Evolutionary conservation across 345 rosid genomes (phyloP).

Genomic region (Microcos paniculata): DNA sequence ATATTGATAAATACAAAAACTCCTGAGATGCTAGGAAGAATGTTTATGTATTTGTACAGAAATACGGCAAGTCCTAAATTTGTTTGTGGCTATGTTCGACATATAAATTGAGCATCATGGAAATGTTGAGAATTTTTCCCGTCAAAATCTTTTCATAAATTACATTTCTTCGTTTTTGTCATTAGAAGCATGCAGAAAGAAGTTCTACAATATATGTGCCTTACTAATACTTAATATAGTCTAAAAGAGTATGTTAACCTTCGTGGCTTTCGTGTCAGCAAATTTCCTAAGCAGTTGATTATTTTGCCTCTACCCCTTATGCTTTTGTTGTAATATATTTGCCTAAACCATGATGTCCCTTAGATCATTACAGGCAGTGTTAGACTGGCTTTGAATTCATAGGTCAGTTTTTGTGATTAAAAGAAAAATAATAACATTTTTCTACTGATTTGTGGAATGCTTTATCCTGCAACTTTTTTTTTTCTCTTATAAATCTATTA

Average conservation of each 20-base stretch:
- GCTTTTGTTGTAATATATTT: background rate
- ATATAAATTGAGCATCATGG: slow-evolving; percentile 23
- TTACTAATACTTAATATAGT: background rate
- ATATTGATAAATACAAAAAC: slow-evolving; percentile 64
- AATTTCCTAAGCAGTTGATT: background rate
- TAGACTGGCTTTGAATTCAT: background rate
- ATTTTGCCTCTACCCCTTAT: background rate
- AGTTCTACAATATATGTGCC: slow-evolving; percentile 5
- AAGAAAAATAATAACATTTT: background rate
- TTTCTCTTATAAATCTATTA: background rate
- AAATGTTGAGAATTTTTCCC: slow-evolving; percentile 20
- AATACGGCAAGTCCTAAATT: slow-evolving; percentile 8
- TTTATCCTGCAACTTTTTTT: background rate
- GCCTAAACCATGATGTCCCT: background rate
- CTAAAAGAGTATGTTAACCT: slow-evolving; percentile 11
- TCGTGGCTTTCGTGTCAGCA: background rate
- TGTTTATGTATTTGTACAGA: slow-evolving; percentile 31
- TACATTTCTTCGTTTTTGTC: background rate
- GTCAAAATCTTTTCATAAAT: slow-evolving; percentile 8
- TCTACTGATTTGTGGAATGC: background rate
- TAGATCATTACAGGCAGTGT: background rate
- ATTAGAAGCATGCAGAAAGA: slow-evolving; percentile 10
- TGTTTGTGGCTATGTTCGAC: slow-evolving; percentile 18
- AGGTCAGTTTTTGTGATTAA: slow-evolving; percentile 3
- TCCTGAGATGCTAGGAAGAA: slow-evolving; percentile 40